Conservation (phyloP, 306 rosid genomes). For the Geum urbanum region DNA sequence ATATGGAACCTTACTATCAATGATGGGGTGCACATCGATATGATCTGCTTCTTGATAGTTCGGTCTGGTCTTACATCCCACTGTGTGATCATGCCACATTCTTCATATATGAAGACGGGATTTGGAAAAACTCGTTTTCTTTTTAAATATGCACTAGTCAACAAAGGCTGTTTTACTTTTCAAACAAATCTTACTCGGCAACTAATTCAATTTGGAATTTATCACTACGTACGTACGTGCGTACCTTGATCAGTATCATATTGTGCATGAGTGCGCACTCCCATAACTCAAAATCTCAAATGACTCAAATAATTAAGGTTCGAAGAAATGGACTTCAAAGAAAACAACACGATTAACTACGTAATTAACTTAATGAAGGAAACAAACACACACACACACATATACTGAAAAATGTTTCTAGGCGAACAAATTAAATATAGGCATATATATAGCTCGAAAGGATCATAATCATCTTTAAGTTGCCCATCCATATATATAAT, state of each 20-base stretch:
- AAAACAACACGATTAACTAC: too few relatives aligned
- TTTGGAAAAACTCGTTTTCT: neutral
- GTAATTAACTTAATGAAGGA: too few relatives aligned
- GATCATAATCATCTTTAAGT: too few relatives aligned
- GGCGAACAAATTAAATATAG: neutral
- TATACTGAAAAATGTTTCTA: neutral
- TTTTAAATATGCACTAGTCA: neutral
- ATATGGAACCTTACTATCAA: neutral
- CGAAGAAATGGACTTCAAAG: too few relatives aligned
- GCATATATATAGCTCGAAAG: too few relatives aligned
- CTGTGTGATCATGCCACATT: neutral
- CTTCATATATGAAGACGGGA: neutral
- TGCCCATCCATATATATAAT: too few relatives aligned
- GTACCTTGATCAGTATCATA: too few relatives aligned
- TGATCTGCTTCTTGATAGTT: neutral
- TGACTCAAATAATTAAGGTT: too few relatives aligned
- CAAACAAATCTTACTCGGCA: neutral
- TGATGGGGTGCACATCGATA: neutral
- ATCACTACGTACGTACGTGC: too few relatives aligned
- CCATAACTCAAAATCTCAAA: too few relatives aligned
- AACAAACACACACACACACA: too few relatives aligned
- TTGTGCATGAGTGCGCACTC: too few relatives aligned
- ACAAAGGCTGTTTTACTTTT: conserved; percentile 5
- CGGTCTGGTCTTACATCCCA: neutral
- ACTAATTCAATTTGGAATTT: neutral